Base-by-base conservation (phyloP, 2,329 filamentous ascomycete species). In the Mariannaea sp. region DNA sequence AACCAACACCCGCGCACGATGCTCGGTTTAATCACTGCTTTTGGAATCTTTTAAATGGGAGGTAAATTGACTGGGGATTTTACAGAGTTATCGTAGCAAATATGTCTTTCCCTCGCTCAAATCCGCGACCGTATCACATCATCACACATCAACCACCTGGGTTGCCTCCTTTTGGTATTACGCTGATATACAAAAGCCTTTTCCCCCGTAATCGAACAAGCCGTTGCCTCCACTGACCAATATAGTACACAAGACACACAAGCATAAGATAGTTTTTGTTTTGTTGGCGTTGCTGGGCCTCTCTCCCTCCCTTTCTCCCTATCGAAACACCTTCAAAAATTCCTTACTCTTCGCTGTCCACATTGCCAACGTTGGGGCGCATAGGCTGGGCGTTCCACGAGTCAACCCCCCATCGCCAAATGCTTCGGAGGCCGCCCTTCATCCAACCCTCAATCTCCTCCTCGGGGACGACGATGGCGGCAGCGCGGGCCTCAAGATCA, bases 401-500 rank as follows among this genome's bases (percentile, higher is more conserved):
- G n/a, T 65, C 61, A 20, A 71, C 71, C 3, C 77, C 75, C 80
- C 81, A 85, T 20, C 75, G 75, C 62, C 75, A 83, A 24, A 85
- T 54, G 53, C 75, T 73, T 46, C 83, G 75, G 42, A 86, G 52
- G 53, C 77, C 77, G 24, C 83, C 81, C 74, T 86, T 88, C 63
- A 84, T 80, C 78, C 84, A 86, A 14, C 87, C 87, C 70, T 89
- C 83, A 55, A 90, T 73, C 68, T 89, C 86, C 64, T 87, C 84
- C 70, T 87, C 81, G 0, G 85, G 82, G 12, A 88, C 79, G 22
- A 78, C 77, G 48, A 92, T 83, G 51, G 76, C 74, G 39, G 79
- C 76, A 1, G 87, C 87, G 51, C 85, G 80, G 29, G 80, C 82
- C 70, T 92, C 89, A 29, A 92, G 87, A 53, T 89, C 88, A 0